These are phyloP conservation scores for Sporothrix pallida DNA, from an alignment of 2,329 filamentous ascomycete genomes.

Conservation along the genomic window DNA sequence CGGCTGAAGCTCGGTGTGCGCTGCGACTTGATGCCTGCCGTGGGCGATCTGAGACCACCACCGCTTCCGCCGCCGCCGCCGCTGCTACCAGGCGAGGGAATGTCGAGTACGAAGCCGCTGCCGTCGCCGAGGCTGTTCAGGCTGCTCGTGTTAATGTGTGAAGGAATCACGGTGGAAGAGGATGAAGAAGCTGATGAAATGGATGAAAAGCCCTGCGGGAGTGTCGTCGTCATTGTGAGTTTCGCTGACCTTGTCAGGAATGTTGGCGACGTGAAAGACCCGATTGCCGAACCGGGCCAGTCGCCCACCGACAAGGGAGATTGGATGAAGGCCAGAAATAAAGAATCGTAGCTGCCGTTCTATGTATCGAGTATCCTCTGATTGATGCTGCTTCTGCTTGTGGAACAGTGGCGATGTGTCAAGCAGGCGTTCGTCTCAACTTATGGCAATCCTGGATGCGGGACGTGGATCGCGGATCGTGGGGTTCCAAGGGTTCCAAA, in stretches of 20 bases:
- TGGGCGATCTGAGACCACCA: slow-evolving; percentile 57
- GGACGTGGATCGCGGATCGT: slow-evolving; percentile 19
- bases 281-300: slow-evolving; percentile 54
- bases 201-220: slow-evolving; percentile 50
- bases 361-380: neutral
- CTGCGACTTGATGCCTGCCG: slow-evolving; percentile 52
- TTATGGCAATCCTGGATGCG: slow-evolving; percentile 13
- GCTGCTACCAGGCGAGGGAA: slow-evolving; percentile 50
- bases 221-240: slow-evolving; percentile 45
- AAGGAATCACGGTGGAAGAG: neutral
- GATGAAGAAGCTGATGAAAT: slow-evolving; percentile 43
- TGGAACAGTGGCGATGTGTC: slow-evolving; percentile 16
- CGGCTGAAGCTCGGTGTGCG: slow-evolving; percentile 59
- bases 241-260: neutral
- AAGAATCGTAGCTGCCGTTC: neutral
- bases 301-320: slow-evolving; percentile 59
- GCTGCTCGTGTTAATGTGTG: slow-evolving; percentile 8
- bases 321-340: neutral
- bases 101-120: slow-evolving; percentile 54
- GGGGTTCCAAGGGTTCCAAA: neutral
- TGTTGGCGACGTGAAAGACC: slow-evolving; percentile 38
- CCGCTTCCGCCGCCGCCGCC: slow-evolving; percentile 44
- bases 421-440: slow-evolving; percentile 23
- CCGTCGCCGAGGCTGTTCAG: slow-evolving; percentile 47
- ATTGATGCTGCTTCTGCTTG: neutral